phyloP scores from a whole-genome alignment of 1,284 basidiomycete species.

The Ceratobasidium sp. region DNA sequence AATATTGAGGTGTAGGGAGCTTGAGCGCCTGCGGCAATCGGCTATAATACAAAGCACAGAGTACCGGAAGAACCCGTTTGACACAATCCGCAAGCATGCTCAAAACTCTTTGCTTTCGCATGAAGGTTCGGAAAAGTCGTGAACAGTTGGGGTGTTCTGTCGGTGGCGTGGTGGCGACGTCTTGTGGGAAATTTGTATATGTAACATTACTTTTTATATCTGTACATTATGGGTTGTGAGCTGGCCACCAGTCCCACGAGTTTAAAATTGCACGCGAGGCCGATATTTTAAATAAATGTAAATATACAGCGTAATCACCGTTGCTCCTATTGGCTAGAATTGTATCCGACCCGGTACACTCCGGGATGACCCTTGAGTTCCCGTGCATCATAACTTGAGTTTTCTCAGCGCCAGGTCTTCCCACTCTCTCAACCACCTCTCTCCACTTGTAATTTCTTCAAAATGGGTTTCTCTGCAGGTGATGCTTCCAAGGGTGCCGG shows the following conservation, averaged over 20 bases:
- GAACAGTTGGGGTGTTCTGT: neutral
- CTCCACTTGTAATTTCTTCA: slow-evolving; percentile 25
- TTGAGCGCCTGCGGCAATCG: slow-evolving; percentile 72
- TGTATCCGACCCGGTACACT: slow-evolving; percentile 23
- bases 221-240: neutral
- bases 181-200: too few relatives aligned
- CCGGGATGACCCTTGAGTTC: slow-evolving; percentile 18
- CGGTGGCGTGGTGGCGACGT: neutral
- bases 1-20: slow-evolving; percentile 55
- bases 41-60: slow-evolving; percentile 70
- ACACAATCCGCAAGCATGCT: slow-evolving; percentile 78
- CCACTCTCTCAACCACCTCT: slow-evolving; percentile 15
- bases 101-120: slow-evolving; percentile 75
- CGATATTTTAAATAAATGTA: neutral
- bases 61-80: slow-evolving; percentile 74
- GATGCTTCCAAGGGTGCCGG: slow-evolving; percentile 86
- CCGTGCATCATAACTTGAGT: slow-evolving; percentile 31
- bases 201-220: neutral
- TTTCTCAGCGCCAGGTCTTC: slow-evolving; percentile 6
- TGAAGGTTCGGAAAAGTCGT: slow-evolving; percentile 5
- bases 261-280: neutral
- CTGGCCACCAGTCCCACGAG: neutral
- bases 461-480: slow-evolving; percentile 67
- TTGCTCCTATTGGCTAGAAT: slow-evolving; percentile 13
- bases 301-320: neutral